These are phyloP conservation scores for Nigrospora sphaerica DNA, from an alignment of 2,329 filamentous ascomycete genomes.

Conservation along the genomic window DNA sequence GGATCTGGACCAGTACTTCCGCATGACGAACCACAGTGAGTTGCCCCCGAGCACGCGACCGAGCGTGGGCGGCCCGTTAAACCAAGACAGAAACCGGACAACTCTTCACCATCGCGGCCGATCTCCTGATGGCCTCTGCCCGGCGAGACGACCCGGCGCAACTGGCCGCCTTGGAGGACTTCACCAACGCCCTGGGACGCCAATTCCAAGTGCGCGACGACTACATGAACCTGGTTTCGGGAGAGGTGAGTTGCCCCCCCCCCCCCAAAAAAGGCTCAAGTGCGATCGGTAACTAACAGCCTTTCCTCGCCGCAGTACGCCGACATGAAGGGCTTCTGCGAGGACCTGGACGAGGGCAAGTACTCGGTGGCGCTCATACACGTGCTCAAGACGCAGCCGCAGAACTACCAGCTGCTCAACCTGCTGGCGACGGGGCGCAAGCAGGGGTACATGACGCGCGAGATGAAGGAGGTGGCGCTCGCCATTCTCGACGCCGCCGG, in stretches of 20 bases:
- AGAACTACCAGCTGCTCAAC: not conserved
- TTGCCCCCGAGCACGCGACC: not conserved
- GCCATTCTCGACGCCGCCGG: not conserved
- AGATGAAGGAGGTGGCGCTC: not conserved
- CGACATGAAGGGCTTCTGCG: slow-evolving; percentile 29
- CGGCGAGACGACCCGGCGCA: not conserved
- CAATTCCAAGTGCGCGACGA: slow-evolving; percentile 27
- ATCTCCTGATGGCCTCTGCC: slow-evolving; percentile 1
- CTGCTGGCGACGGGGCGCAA: not conserved
- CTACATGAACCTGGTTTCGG: slow-evolving; percentile 20
- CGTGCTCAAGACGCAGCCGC: not conserved
- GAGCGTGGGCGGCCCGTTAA: too few species aligned
- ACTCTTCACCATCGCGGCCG: slow-evolving; percentile 9
- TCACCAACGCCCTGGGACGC: slow-evolving; percentile 10
- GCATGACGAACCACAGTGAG: slow-evolving; percentile 2
- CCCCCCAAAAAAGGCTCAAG: not conserved
- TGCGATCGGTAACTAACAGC: not conserved
- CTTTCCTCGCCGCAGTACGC: slow-evolving; percentile 18
- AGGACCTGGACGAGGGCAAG: slow-evolving; percentile 35
- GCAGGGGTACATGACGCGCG: not conserved
- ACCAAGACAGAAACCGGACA: slow-evolving; percentile 7
- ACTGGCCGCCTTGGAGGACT: slow-evolving; percentile 4
- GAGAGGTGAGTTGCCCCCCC: slow-evolving; percentile 6
- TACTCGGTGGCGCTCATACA: slow-evolving; percentile 26
- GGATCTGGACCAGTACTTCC: not conserved